Conservation (phyloP, 2,329 filamentous ascomycete species). For the Ceratocystis albifundus region DNA sequence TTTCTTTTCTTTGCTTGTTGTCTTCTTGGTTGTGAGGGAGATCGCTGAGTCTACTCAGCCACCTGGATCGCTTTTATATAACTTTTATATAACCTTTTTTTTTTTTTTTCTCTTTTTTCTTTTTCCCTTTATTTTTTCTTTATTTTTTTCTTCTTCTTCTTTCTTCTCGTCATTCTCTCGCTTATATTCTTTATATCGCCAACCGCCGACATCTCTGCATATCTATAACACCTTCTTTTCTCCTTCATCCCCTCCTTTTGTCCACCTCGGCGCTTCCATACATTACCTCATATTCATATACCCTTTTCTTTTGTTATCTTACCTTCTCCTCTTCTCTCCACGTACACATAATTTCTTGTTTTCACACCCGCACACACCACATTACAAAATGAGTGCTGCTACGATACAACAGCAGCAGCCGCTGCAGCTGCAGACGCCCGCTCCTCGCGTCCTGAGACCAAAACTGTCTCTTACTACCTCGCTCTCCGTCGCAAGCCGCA, state of each 20-base stretch:
- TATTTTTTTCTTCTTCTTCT: conserved; percentile 6
- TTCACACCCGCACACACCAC: not conserved
- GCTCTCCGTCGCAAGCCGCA: conserved; percentile 26
- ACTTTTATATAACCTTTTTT: not conserved
- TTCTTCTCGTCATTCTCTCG: not conserved
- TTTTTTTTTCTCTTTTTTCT: conserved; percentile 9
- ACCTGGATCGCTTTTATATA: not conserved
- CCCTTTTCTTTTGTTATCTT: conserved; percentile 1
- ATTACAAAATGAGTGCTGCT: conserved; percentile 16
- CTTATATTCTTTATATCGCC: not conserved
- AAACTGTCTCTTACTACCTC: conserved; percentile 36
- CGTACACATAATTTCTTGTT: not conserved
- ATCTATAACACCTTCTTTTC: too few relatives aligned
- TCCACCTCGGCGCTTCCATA: not conserved
- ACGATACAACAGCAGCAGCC: conserved; percentile 15
- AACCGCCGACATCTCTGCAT: too few relatives aligned
- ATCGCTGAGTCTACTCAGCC: not conserved
- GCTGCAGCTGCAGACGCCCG: not conserved
- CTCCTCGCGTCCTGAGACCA: conserved; percentile 14
- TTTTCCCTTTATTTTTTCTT: too few relatives aligned
- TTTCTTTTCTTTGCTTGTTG: conserved; percentile 10
- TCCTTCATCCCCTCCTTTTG: too few relatives aligned
- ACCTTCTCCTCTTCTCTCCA: not conserved
- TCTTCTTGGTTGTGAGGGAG: conserved; percentile 4
- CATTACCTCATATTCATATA: not conserved